phyloP scores from a whole-genome alignment of 1,284 basidiomycete genomes.

The Rhizoctonia solani region DNA sequence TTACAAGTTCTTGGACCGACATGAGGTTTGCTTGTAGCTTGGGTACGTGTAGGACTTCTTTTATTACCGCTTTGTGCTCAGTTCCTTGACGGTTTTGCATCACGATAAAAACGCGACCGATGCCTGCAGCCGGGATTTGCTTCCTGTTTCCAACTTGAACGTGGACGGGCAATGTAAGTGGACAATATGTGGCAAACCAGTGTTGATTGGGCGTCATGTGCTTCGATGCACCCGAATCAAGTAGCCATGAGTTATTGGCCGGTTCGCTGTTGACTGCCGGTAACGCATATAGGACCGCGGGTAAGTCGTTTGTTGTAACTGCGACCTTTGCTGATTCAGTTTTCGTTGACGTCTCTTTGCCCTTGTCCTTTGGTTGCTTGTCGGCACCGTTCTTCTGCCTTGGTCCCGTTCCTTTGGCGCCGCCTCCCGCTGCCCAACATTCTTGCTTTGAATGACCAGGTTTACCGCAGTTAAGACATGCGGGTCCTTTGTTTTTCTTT shows the following conservation, averaged over 20 bases:
- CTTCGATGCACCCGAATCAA: slow-evolving; percentile 16
- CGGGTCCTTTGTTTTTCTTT: slow-evolving; percentile 5
- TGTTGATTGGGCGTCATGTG: slow-evolving; percentile 1
- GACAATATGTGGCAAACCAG: background rate
- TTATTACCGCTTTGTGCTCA: background rate
- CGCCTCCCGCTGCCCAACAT: too few relatives aligned
- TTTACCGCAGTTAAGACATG: slow-evolving; percentile 28
- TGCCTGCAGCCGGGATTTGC: background rate
- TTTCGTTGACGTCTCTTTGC: background rate
- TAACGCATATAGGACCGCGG: background rate
- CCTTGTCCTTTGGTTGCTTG: background rate
- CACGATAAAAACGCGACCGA: background rate
- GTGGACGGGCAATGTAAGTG: background rate
- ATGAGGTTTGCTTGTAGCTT: slow-evolving; percentile 11
- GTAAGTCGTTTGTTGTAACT: background rate
- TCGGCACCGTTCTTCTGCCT: background rate
- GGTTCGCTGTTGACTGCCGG: background rate
- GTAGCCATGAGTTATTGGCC: background rate
- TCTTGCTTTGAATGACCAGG: slow-evolving; percentile 18
- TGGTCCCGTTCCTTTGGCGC: slow-evolving; percentile 25
- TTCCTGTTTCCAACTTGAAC: background rate
- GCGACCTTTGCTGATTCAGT: slow-evolving; percentile 9
- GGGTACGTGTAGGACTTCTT: slow-evolving; percentile 7
- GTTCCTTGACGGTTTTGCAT: background rate
- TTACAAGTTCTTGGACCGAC: background rate